These are phyloP conservation scores for Prunus fruticosa DNA, from an alignment of 306 rosid genomes.

Conservation along the genomic window DNA sequence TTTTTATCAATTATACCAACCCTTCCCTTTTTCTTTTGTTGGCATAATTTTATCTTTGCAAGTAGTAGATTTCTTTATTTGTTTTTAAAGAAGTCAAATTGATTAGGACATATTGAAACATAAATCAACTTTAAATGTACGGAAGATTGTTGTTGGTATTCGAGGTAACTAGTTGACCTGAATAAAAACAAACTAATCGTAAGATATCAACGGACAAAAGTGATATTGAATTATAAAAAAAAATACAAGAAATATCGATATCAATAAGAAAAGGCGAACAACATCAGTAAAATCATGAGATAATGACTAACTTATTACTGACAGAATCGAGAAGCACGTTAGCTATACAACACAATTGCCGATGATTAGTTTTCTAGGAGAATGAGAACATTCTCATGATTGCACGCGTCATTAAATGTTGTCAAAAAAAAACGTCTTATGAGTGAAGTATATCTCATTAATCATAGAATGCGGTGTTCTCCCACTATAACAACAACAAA, in stretches of 20 bases:
- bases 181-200: no score
- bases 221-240: no score
- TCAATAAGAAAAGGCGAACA: no score
- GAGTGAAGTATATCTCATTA: neutral
- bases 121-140: neutral
- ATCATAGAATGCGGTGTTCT: no score
- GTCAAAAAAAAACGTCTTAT: neutral
- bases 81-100: neutral
- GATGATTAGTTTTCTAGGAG: neutral
- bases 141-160: neutral
- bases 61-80: neutral
- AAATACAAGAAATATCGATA: no score
- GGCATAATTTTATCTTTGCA: neutral
- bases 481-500: neutral
- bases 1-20: neutral
- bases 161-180: neutral
- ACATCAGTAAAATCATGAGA: no score
- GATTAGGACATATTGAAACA: neutral
- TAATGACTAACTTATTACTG: no score
- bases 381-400: neutral
- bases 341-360: neutral
- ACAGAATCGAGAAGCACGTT: neutral
- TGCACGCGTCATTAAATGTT: neutral
- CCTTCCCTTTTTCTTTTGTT: neutral
- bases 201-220: no score